Evolutionary conservation across 2,329 filamentous ascomycete genomes (phyloP), one percentile per base, ranked within the genome.

Genomic region (Ophiostoma triangulosporum): DNA sequence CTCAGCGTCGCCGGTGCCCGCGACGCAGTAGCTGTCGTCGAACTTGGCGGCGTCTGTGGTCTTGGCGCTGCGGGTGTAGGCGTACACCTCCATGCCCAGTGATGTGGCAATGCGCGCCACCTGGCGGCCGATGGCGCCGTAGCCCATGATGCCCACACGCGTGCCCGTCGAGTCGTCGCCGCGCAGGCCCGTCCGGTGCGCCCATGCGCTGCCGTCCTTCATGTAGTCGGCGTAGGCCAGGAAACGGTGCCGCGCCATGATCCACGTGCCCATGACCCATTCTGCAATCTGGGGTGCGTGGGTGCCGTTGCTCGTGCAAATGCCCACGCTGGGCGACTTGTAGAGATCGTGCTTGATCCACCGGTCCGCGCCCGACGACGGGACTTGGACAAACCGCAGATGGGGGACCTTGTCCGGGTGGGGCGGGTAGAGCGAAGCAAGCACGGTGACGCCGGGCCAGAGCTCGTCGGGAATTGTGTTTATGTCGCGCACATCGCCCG

Each of bases 31-130:
- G 6, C 80, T 77, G 12, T 68, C 64, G 65, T 91, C 85, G 27
- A 66, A 70, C 45, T 76, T 76, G 1, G 80, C 83, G 52, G 81
- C 81, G 0, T 80, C 75, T 0, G 84, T 88, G 8, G 70, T 64
- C n/a, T 83, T 81, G 1, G 83, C 77, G 24, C 78, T 78, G 0
- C 85, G 80, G 0, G 86, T 91, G 69, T 85, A 88, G 1, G 86
- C 86, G 62, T 88, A 73, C 0, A 91, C 77, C 27, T 80, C 73
- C 75, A 87, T 83, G 17, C 86, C 86, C 60, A 88, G 66, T 2
- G 83, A 81, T 14, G 72, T 72, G 12, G 77, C 76, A 4, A 87
- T 73, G 11, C 74, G 71, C 3, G 75, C 76, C 6, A 68, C 69
- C 54, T 78, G 75, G 0, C 76, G 69, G 9, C 75, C 76, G 52